phyloP scores from a whole-genome alignment of 441 rosid genomes.

The Pelargonium myrrhifolium region DNA sequence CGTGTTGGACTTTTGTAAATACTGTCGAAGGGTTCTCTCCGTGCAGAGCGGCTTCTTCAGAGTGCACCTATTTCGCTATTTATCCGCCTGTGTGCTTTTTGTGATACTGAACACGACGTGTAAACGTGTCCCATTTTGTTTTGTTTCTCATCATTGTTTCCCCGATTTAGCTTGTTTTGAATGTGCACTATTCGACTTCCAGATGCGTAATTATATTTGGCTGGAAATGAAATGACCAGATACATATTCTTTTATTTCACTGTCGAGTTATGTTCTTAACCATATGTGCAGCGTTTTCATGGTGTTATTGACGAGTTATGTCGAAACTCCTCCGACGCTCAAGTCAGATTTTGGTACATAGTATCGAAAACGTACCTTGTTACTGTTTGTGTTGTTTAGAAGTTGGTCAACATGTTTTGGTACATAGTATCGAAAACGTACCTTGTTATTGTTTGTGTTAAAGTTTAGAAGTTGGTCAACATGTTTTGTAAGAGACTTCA shows the following conservation, averaged over 20 bases:
- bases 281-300: too few species aligned
- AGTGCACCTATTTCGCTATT: slow-evolving; percentile 13
- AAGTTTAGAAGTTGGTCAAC: slow-evolving; percentile 18
- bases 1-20: slow-evolving; percentile 27
- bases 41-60: slow-evolving; percentile 17
- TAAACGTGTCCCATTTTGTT: slow-evolving; percentile 2
- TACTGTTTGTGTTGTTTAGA: too few species aligned
- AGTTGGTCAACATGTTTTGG: too few species aligned
- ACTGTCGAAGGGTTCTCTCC: slow-evolving; percentile 26
- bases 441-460: too few species aligned
- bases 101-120: slow-evolving; percentile 13
- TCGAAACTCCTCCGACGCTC: too few species aligned
- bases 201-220: slow-evolving; percentile 3
- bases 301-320: too few species aligned
- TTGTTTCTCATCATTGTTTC: neutral
- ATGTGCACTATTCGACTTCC: slow-evolving; percentile 5
- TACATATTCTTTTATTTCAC: slow-evolving; percentile 22
- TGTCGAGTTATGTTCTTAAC: neutral
- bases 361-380: too few species aligned
- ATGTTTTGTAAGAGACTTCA: slow-evolving; percentile 12
- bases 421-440: too few species aligned
- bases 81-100: slow-evolving; percentile 20
- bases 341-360: too few species aligned
- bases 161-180: neutral
- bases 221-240: slow-evolving; percentile 1